These are phyloP conservation scores for Bothriochloa decipiens DNA, from an alignment of 176 grass and related monocot genomes.

Conservation along the genomic window DNA sequence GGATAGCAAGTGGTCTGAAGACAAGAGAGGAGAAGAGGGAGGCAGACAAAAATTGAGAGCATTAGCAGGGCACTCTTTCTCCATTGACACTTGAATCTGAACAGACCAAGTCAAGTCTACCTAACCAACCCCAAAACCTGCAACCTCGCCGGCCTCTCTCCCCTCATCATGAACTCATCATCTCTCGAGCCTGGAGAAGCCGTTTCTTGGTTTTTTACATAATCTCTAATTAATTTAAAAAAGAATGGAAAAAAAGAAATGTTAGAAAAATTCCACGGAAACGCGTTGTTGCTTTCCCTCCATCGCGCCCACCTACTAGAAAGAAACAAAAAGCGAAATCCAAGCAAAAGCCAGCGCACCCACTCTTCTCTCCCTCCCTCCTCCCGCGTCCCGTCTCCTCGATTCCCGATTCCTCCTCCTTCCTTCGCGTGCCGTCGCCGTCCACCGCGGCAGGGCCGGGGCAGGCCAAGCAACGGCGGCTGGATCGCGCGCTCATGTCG, in stretches of 20 bases:
- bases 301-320: conserved; percentile 7
- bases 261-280: conserved; percentile 23
- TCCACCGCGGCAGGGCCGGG: background rate
- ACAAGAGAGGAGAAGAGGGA: background rate
- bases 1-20: background rate
- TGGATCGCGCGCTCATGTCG: conserved; percentile 44
- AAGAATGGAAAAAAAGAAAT: background rate
- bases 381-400: too few relatives aligned
- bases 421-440: background rate
- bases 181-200: too few relatives aligned
- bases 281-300: too few relatives aligned
- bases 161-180: too few relatives aligned
- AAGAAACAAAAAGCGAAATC: conserved; percentile 34
- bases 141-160: too few relatives aligned
- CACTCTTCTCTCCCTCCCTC: too few relatives aligned
- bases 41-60: background rate
- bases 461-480: background rate
- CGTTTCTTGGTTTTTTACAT: too few relatives aligned
- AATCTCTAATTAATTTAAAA: too few relatives aligned
- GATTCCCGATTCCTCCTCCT: background rate
- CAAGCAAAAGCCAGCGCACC: conserved; percentile 13
- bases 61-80: background rate
- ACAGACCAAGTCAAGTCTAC: conserved; percentile 56
- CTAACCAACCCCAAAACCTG: conserved; percentile 35
- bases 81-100: conserved; percentile 58